Percentiles rank a stretch among this genome's conserved stretches.
Evolutionary conservation across 495 filamentous ascomycete genomes (phyloP).

Genomic region (Tuber aestivum): DNA sequence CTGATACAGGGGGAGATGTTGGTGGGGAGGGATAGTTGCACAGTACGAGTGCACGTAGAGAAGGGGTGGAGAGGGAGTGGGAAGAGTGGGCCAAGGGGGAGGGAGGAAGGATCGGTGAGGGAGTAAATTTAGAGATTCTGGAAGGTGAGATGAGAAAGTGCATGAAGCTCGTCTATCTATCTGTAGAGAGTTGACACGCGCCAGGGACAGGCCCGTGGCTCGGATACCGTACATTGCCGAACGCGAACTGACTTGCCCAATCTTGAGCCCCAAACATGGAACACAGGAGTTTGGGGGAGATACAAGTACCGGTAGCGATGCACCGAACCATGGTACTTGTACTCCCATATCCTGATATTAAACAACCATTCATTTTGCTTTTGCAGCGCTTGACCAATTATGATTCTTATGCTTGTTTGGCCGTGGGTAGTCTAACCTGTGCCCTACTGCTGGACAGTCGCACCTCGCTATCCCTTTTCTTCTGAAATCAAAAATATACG

Average conservation of each 20-base stretch:
- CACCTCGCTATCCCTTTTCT: no score
- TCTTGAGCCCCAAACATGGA: neutral
- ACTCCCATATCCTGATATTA: no score
- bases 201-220: neutral
- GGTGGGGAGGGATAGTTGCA: neutral
- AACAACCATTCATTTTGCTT: no score
- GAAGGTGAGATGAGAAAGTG: neutral
- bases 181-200: neutral
- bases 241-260: neutral
- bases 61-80: neutral
- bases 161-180: neutral
- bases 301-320: no score
- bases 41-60: no score
- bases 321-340: no score
- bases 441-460: no score
- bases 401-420: no score
- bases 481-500: no score
- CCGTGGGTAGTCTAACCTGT: no score
- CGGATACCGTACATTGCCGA: neutral
- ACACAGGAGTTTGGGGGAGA: neutral
- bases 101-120: neutral
- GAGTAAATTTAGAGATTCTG: neutral
- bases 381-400: no score
- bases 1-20: neutral
- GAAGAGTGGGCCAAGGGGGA: neutral